Percentiles rank a stretch among this genome's conserved stretches.
Conservation (phyloP, 345 rosid genomes). For the Gossypium ekmanianum region DNA sequence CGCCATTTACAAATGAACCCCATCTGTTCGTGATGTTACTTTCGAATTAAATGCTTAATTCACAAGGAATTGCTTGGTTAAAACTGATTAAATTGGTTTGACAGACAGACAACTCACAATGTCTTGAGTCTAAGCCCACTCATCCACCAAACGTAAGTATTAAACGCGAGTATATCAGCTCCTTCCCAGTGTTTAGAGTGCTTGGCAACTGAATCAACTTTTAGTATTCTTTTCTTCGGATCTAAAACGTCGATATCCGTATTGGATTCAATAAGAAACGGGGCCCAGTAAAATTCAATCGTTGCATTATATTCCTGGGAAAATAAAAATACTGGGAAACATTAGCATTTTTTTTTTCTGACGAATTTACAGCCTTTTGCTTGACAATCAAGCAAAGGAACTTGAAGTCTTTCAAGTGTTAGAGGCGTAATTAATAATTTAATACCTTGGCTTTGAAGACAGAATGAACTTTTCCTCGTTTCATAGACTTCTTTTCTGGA, state of each 20-base stretch:
- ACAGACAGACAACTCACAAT: slow-evolving; percentile 40
- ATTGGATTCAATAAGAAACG: slow-evolving; percentile 82
- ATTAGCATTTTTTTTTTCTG: not conserved
- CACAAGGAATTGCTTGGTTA: not conserved
- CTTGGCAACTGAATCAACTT: slow-evolving; percentile 75
- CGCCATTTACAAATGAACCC: slow-evolving; percentile 86
- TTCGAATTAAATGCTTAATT: not conserved
- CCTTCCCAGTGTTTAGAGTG: slow-evolving; percentile 71
- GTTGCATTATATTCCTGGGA: slow-evolving; percentile 70
- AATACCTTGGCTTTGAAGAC: slow-evolving; percentile 52
- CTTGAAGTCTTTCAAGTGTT: not conserved
- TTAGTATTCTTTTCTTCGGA: slow-evolving; percentile 64
- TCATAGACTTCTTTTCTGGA: slow-evolving; percentile 54
- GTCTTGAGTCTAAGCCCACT: slow-evolving; percentile 64
- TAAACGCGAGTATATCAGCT: slow-evolving; percentile 76
- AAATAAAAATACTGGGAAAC: not conserved
- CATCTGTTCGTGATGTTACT: slow-evolving; percentile 34
- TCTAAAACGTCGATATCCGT: slow-evolving; percentile 65
- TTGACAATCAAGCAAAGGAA: not conserved
- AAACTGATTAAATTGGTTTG: not conserved
- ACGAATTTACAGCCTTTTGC: not conserved
- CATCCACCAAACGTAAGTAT: slow-evolving; percentile 99
- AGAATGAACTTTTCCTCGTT: slow-evolving; percentile 37
- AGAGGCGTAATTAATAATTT: not conserved
- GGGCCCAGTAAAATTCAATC: slow-evolving; percentile 94